Conservation (phyloP, 148 eudicot genomes). For the Rhododendron vialii region DNA sequence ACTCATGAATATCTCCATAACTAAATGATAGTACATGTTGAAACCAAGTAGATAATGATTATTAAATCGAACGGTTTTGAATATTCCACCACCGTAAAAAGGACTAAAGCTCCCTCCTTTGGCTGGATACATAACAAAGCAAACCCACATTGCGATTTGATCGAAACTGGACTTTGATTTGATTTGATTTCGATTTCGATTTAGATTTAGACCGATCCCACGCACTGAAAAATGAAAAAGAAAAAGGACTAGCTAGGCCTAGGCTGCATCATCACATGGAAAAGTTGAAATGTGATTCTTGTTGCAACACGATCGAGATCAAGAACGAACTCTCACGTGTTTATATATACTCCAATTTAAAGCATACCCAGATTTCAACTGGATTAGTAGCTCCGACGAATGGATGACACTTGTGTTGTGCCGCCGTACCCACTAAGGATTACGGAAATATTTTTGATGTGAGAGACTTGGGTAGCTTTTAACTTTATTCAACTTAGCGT, state of each 20-base stretch:
- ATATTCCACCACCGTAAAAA: neutral
- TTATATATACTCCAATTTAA: neutral
- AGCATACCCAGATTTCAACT: no score
- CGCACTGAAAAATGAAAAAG: neutral
- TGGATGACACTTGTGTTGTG: no score
- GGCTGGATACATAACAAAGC: neutral
- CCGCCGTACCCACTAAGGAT: no score
- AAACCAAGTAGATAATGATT: neutral
- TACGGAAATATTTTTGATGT: no score
- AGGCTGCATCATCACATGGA: neutral
- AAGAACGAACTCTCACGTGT: neutral
- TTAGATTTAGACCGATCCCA: neutral
- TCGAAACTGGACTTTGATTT: constrained; percentile 2
- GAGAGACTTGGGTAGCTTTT: no score
- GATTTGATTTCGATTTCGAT: constrained; percentile 3
- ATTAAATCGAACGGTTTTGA: neutral
- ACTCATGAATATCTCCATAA: neutral
- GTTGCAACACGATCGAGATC: neutral
- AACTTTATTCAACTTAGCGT: no score
- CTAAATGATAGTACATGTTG: neutral
- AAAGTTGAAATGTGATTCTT: neutral
- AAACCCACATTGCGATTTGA: neutral
- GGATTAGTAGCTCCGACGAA: no score
- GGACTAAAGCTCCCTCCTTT: neutral
- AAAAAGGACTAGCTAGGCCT: neutral